A percentile compares a stretch with the other conserved stretches of the same genome.
These are phyloP conservation scores for Gossypium lobatum DNA, from an alignment of 441 rosid species.

Conservation along the genomic window DNA sequence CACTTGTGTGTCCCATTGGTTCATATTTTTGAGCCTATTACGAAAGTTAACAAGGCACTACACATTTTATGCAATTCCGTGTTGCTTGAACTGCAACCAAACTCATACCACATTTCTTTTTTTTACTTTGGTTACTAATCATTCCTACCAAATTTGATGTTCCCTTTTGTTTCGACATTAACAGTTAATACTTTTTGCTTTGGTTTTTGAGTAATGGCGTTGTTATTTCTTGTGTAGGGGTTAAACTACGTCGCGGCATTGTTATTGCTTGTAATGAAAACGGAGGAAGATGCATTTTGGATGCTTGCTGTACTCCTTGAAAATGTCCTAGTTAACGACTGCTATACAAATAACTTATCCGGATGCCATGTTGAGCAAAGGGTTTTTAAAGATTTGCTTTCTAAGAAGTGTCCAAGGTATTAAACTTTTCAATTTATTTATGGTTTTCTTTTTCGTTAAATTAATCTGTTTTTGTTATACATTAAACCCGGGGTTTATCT, in stretches of 20 bases:
- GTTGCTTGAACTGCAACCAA: background rate
- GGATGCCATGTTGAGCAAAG: slow-evolving; percentile 98
- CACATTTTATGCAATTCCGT: background rate
- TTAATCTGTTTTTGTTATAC: background rate
- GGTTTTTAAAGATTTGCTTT: slow-evolving; percentile 84
- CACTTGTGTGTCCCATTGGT: background rate
- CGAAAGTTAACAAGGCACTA: background rate
- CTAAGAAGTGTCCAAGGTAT: slow-evolving; percentile 80
- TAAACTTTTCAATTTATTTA: background rate
- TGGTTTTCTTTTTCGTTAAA: background rate
- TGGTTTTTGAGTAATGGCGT: background rate
- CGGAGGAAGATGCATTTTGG: slow-evolving; percentile 99
- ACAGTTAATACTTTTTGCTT: background rate
- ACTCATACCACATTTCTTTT: background rate
- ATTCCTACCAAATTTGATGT: background rate
- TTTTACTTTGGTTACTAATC: background rate
- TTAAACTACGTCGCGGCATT: slow-evolving; percentile 91
- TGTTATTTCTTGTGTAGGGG: slow-evolving; percentile 43
- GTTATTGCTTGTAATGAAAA: slow-evolving; percentile 93
- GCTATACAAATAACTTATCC: slow-evolving; percentile 84
- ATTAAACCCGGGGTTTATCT: background rate
- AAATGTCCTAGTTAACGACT: slow-evolving; percentile 88
- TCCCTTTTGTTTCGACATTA: background rate
- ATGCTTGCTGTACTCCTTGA: slow-evolving; percentile 87
- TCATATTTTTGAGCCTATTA: background rate